Evolutionary conservation across 768 basidiomycete genomes (phyloP), one percentile per base, ranked within the genome.

Genomic region (Boletus tylopilopsis): DNA sequence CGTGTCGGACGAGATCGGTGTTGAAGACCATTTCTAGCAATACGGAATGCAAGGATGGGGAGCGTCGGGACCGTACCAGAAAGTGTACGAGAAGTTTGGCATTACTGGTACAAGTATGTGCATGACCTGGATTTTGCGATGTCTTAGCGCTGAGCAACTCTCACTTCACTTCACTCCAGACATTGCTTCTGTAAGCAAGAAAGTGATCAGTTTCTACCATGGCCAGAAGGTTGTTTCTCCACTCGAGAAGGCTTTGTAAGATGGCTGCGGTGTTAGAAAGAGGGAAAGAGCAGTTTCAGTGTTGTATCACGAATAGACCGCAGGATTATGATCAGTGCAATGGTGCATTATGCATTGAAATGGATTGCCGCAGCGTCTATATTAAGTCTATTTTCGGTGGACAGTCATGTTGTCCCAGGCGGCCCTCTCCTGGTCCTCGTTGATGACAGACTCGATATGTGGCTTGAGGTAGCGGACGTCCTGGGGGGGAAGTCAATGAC

Each of bases 71-170:
- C 93, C 94, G 11, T 93, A 90, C 66, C 78, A 84, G 70, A 79
- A 93, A 73, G 87, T 94, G 12, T 96, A 96, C 67, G 87, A 88
- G 73, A 90, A 91, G 70, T 89, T 91, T 59, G 90, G 88, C 36
- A 79, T 93, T 64, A 92, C 90, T 32, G 85, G 83, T 13, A 65
- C 77, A 39, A 87, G 82, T 87, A 70, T 44, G 81, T 77, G 42
- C 24, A 46, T 21, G 29, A 40, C 21, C 43, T 50, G 41, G 22
- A 23, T 8, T 19, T 1, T n/a, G n/a, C 30, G 34, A 54, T 29
- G 16, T 5, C 7, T 21, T 43, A 12, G 13, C n/a, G n/a, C n/a
- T n/a, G n/a, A n/a, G n/a, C n/a, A n/a, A 32, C 45, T 30, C 29
- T 62, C 16, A 66, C 42, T 15, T 38, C 47, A 30, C 15, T 34